Evolutionary conservation across 1,284 basidiomycete genomes (phyloP).

Genomic region (Cronartium ribicola): DNA sequence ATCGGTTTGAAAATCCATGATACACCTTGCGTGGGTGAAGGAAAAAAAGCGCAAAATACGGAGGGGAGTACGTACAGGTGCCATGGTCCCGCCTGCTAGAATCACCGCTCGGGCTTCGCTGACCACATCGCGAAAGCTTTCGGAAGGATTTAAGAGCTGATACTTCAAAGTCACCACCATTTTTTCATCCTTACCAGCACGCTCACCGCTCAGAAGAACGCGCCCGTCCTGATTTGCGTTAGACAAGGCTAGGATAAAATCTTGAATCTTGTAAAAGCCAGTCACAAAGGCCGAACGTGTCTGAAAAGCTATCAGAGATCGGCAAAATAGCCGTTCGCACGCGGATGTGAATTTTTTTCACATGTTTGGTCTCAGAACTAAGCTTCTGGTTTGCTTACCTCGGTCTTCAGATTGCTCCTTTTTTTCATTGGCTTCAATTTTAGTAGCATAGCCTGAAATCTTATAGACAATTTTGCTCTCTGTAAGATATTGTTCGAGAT

Average conservation of each 20-base stretch:
- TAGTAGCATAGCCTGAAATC: constrained; percentile 75
- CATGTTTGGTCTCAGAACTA: no score
- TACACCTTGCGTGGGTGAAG: not conserved
- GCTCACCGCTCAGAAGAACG: constrained; percentile 50
- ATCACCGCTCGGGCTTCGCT: constrained; percentile 74
- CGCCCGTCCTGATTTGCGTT: constrained; percentile 71
- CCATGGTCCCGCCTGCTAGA: constrained; percentile 95
- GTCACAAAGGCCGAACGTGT: constrained; percentile 57
- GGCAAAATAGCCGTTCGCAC: no score
- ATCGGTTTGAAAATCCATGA: no score
- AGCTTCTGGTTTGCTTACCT: not conserved
- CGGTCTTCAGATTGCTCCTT: constrained; percentile 51
- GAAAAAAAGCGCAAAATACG: not conserved
- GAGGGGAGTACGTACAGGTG: constrained; percentile 61
- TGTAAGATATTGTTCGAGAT: constrained; percentile 76
- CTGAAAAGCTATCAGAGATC: not conserved
- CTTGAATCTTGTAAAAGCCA: constrained; percentile 76
- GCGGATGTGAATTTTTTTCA: no score
- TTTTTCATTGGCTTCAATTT: constrained; percentile 58
- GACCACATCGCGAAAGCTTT: constrained; percentile 75
- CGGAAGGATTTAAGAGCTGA: constrained; percentile 87
- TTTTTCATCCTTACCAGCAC: not conserved
- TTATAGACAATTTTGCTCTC: constrained; percentile 70
- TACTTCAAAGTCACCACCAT: constrained; percentile 69
- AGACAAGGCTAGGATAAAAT: constrained; percentile 75